Evolutionary conservation across 2,329 filamentous ascomycete genomes (phyloP).

Genomic region (Scedosporium minutisporum): DNA sequence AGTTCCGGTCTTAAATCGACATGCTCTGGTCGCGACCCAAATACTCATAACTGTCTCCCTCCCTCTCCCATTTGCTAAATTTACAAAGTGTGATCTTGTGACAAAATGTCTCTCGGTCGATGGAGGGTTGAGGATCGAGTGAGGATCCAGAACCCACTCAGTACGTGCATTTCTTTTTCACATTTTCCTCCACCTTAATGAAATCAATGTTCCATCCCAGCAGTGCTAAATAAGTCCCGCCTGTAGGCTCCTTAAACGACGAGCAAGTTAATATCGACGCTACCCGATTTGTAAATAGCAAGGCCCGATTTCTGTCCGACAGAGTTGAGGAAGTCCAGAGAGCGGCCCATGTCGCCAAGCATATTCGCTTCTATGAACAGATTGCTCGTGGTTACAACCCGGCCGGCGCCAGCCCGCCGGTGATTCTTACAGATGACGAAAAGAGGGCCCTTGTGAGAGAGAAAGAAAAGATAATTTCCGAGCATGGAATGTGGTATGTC

Average conservation of each 20-base stretch:
- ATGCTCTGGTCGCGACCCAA: too few species aligned
- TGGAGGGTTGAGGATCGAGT: conserved; percentile 2
- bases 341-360: conserved; percentile 30
- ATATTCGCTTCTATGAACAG: conserved; percentile 27
- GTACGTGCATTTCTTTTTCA: neutral
- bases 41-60: too few species aligned
- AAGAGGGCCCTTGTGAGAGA: conserved; percentile 26
- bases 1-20: too few species aligned
- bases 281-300: conserved; percentile 4
- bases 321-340: conserved; percentile 9
- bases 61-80: neutral
- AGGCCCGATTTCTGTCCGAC: neutral
- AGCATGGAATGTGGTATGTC: conserved; percentile 28
- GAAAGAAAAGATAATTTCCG: conserved; percentile 27
- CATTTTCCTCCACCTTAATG: too few species aligned
- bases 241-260: neutral
- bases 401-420: neutral
- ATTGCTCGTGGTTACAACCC: conserved; percentile 20
- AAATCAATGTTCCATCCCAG: too few species aligned
- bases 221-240: neutral
- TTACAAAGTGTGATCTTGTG: neutral
- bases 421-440: conserved; percentile 21
- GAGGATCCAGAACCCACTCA: conserved; percentile 5
- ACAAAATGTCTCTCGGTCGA: neutral
- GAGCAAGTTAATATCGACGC: conserved; percentile 4